These are phyloP conservation scores for Kluyveromyces nonfermentans DNA, from an alignment of 805 yeast species.

Conservation along the genomic window DNA sequence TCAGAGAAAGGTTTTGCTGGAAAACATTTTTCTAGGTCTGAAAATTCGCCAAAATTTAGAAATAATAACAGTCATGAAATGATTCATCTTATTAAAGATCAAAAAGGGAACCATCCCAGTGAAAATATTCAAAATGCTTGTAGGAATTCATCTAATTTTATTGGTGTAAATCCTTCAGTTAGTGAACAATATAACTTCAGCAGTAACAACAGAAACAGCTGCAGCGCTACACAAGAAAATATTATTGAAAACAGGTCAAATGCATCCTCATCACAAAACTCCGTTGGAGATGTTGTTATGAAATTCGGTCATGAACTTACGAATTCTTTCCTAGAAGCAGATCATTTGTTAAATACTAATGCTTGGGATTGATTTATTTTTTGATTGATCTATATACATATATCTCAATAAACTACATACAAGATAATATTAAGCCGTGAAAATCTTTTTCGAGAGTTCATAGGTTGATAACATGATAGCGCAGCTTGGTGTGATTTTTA, in stretches of 20 bases:
- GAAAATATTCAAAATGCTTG: neutral
- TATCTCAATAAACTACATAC: neutral
- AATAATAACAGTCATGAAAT: neutral
- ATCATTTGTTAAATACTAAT: slow-evolving; percentile 2
- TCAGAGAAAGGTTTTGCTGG: neutral
- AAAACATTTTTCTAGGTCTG: neutral
- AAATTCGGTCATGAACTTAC: slow-evolving; percentile 2
- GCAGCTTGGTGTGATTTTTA: slow-evolving; percentile 94
- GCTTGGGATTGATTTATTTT: slow-evolving; percentile 2
- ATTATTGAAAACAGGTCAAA: neutral
- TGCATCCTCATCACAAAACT: neutral
- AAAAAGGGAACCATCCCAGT: neutral
- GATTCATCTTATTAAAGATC: neutral
- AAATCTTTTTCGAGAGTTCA: slow-evolving; percentile 71
- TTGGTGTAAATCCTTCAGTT: neutral
- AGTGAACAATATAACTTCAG: neutral
- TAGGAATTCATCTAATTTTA: neutral
- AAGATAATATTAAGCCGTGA: slow-evolving; percentile 12
- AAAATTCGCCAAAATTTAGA: neutral
- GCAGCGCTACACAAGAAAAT: neutral
- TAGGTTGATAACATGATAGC: slow-evolving; percentile 97
- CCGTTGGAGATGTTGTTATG: neutral
- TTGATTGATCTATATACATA: neutral
- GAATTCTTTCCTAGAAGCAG: slow-evolving; percentile 3
- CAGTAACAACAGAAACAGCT: neutral